Evolutionary conservation across 228 moss, liverwort and hornwort genomes (phyloP), one percentile per base, ranked within the genome.

Genomic region (Sphagnum fallax): DNA sequence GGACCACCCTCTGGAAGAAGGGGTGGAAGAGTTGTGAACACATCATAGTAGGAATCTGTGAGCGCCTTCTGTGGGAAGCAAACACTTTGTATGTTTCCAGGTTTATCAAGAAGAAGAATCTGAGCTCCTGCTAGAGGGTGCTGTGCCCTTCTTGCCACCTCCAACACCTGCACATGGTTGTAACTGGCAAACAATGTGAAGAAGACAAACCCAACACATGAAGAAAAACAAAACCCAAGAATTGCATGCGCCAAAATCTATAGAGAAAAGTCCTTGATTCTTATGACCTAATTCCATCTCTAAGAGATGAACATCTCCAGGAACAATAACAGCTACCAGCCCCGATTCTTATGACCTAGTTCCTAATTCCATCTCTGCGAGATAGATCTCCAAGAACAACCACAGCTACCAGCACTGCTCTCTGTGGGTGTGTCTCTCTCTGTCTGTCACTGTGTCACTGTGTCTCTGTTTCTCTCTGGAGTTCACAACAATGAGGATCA

Each of bases 21-120:
- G 3, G 90, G 85, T 2, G 84, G 77, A 2, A 98, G 49, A 11
- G 87, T 79, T 4, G 94, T 83, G 66, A 98, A 72, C 11, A 80
- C 75, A 16, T 98, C 98, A 63, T 94, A 98, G 74, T 98, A 98
- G 0, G 92, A 87, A 52, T 84, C 81, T 1, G 98, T 98, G 55
- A 98, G 90, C 12, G 83, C 75, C 57, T 73, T 89, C 16, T 85
- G 72, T 32, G 79, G 71, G n/a, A 84, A 88, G 67, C 90, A 86
- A 6, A 94, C 75, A 11, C 90, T 84, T 77, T 92, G 98, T 18
- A 98, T 87, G 74, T 92, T 93, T 10, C 92, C 87, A 6, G 90
- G 92, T 48, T 86, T 89, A 71, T 98, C 98, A 57, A 98, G 53
- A 15, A 93, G 80, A 50, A 98, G 84, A 8, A 92, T 71, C 5